A percentile compares a stretch with the other conserved stretches of the same genome.
phyloP scores from a whole-genome alignment of 169 alveolate genomes.

The Plasmodium malariae region DNA sequence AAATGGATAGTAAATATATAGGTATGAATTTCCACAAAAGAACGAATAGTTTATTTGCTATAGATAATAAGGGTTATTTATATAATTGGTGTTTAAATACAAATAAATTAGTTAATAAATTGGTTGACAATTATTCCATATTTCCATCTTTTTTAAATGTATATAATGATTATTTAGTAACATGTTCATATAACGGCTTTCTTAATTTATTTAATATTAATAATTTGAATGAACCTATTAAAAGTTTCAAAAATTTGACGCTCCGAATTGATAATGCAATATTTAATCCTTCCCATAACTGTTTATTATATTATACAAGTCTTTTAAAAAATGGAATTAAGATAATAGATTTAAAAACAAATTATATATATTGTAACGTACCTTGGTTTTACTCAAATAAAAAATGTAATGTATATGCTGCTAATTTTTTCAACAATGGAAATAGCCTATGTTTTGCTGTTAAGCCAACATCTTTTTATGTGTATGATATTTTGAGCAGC shows the following conservation, averaged over 20 bases:
- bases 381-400: conserved; percentile 42
- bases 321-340: conserved; percentile 49
- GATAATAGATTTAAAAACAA: conserved; percentile 33
- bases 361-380: conserved; percentile 66
- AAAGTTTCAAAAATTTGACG: conserved; percentile 62
- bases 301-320: conserved; percentile 46
- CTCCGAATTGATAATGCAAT: conserved; percentile 27
- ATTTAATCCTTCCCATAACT: conserved; percentile 33
- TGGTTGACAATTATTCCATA: conserved; percentile 66
- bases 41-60: conserved; percentile 53
- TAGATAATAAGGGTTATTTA: conserved; percentile 65
- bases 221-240: conserved; percentile 40
- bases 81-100: conserved; percentile 76
- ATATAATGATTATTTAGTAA: conserved; percentile 34
- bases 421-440: conserved; percentile 73
- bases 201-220: conserved; percentile 59
- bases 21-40: conserved; percentile 73
- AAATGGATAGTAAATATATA: conserved; percentile 41
- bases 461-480: conserved; percentile 41
- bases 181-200: conserved; percentile 57
- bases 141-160: conserved; percentile 63
- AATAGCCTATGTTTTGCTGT: conserved; percentile 56
- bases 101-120: conserved; percentile 31
- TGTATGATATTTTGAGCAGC: conserved; percentile 19
- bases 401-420: conserved; percentile 28